Conservation (phyloP, 768 basidiomycete species). For the Russula brevipes region DNA sequence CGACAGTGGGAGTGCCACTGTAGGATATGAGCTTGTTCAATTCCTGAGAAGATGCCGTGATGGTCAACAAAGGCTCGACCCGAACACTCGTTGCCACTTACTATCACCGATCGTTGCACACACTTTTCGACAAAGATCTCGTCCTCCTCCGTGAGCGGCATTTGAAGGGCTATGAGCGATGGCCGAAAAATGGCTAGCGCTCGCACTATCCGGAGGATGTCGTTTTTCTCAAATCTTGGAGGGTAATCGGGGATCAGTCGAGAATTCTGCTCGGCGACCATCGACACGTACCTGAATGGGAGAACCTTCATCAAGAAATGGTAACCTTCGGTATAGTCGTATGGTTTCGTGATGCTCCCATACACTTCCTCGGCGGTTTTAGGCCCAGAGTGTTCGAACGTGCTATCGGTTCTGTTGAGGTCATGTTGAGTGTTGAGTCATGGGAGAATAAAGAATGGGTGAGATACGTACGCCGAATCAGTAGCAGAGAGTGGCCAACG, state of each 20-base stretch:
- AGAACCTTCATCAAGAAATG: constrained; percentile 96
- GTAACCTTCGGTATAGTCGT: constrained; percentile 95
- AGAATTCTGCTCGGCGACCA: no score
- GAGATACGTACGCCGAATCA: constrained; percentile 22
- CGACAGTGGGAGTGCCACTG: constrained; percentile 94
- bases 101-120: constrained; percentile 88
- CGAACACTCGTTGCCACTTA: constrained; percentile 36
- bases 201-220: constrained; percentile 89
- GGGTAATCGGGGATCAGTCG: background rate
- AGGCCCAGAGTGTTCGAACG: constrained; percentile 23
- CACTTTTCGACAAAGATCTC: constrained; percentile 95
- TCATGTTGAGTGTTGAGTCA: constrained; percentile 14
- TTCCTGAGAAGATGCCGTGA: constrained; percentile 49
- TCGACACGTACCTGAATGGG: constrained; percentile 62
- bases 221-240: constrained; percentile 88
- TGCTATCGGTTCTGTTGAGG: constrained; percentile 8
- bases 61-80: constrained; percentile 11
- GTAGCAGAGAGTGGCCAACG: constrained; percentile 22
- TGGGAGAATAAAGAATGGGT: background rate
- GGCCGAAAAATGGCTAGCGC: constrained; percentile 93
- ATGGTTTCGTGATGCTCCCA: constrained; percentile 65
- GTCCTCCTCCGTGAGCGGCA: constrained; percentile 94
- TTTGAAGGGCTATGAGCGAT: constrained; percentile 95
- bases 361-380: constrained; percentile 43
- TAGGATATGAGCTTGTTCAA: constrained; percentile 95